A percentile compares a stretch with the other conserved stretches of the same genome.
Evolutionary conservation across 2,329 filamentous ascomycete genomes (phyloP).

Genomic region (Hymenoscyphus repandus): DNA sequence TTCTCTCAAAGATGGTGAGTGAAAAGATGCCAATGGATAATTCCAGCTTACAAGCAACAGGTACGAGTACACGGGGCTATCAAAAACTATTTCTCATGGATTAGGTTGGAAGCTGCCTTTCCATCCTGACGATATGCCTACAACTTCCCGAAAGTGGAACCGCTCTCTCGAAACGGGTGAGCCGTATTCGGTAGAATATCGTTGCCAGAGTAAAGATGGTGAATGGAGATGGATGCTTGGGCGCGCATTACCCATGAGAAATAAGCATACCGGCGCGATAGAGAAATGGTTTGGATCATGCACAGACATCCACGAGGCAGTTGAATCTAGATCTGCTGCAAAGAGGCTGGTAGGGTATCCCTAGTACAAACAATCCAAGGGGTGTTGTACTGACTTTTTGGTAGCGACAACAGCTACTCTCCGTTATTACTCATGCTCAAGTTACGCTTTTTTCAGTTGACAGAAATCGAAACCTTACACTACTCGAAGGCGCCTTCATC

Average conservation of each 20-base stretch:
- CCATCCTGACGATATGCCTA: slow-evolving; percentile 62
- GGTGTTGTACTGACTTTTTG: background rate
- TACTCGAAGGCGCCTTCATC: slow-evolving; percentile 64
- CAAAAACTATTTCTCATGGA: slow-evolving; percentile 56
- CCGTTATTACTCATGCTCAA: slow-evolving; percentile 68
- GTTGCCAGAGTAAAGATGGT: slow-evolving; percentile 60
- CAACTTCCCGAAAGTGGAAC: slow-evolving; percentile 52
- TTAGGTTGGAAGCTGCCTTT: slow-evolving; percentile 58
- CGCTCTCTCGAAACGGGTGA: slow-evolving; percentile 62
- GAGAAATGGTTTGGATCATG: slow-evolving; percentile 79
- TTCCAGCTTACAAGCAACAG: slow-evolving; percentile 6
- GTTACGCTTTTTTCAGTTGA: slow-evolving; percentile 74
- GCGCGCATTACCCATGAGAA: slow-evolving; percentile 61
- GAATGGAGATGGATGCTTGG: slow-evolving; percentile 77
- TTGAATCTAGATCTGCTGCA: slow-evolving; percentile 61
- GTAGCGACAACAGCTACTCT: slow-evolving; percentile 59
- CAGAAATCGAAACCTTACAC: slow-evolving; percentile 52
- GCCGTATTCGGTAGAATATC: slow-evolving; percentile 65
- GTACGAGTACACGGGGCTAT: slow-evolving; percentile 70
- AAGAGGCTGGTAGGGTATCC: slow-evolving; percentile 45
- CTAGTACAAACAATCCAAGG: background rate
- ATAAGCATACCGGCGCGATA: slow-evolving; percentile 61
- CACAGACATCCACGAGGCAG: slow-evolving; percentile 72
- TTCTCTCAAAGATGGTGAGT: slow-evolving; percentile 64
- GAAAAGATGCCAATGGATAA: background rate